Percentiles rank a stretch among this genome's conserved stretches.
Evolutionary conservation across 139 green algal species (phyloP).

Genomic region (Diplosphaera chodatii): DNA sequence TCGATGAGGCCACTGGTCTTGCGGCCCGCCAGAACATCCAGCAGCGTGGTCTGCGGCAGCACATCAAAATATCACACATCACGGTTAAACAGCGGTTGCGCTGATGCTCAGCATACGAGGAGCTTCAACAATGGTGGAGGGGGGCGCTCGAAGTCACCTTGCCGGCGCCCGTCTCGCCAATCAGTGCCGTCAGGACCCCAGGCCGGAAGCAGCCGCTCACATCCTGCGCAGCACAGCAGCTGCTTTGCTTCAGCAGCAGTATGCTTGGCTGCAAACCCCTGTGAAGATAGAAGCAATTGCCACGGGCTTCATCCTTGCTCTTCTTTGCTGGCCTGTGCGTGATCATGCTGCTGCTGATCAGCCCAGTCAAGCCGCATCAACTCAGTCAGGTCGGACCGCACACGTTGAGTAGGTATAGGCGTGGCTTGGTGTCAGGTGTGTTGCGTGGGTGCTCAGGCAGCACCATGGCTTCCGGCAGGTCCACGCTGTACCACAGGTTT

Average conservation of each 20-base stretch:
- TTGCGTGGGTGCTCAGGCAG: background rate
- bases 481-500: constrained; percentile 22
- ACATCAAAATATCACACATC: no score
- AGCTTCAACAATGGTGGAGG: no score
- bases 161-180: constrained; percentile 16
- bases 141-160: no score
- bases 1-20: constrained; percentile 28
- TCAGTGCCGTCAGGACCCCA: constrained; percentile 4
- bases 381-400: background rate
- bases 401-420: background rate
- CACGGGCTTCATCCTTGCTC: no score
- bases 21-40: constrained; percentile 35
- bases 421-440: background rate
- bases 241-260: background rate
- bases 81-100: no score
- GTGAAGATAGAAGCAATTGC: no score
- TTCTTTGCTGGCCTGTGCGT: no score
- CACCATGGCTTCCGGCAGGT: constrained; percentile 6
- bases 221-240: constrained; percentile 4
- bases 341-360: no score
- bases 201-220: background rate
- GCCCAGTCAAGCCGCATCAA: no score
- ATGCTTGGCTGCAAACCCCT: no score
- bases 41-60: constrained; percentile 38
- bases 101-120: no score